Evolutionary conservation across 2,329 filamentous ascomycete species (phyloP), one percentile per base, ranked within the genome.

Genomic region (Colletotrichum cuscutae): DNA sequence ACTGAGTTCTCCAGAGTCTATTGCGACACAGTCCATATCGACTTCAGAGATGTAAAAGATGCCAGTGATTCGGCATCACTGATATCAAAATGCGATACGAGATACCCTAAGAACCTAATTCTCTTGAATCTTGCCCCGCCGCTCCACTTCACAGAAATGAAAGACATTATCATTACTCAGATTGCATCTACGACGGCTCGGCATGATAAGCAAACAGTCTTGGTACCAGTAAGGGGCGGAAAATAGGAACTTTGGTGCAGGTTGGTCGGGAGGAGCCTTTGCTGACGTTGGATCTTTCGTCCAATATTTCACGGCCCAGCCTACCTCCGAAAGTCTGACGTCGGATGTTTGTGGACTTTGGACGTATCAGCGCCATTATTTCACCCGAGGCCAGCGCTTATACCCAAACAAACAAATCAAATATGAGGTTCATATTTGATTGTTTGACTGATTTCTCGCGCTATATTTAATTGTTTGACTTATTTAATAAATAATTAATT

Each of bases 211-310:
- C 11, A 22, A 22, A 46, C 13, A 1, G n/a, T 53, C 15, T 28
- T 35, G 42, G 57, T 19, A 7, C 19, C n/a, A 24, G 32, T 49
- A n/a, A 19, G 26, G 15, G 19, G 13, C 19, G n/a, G 19, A 13
- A 11, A 19, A n/a, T 26, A 22, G 2, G 49, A 12, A 11, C 6
- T 26, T 32, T 5, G 19, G 42, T 9, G 15, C 35, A 26, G 11
- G 9, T 24, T 30, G 26, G 11, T 28, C 24, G 54, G 54, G 54
- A 26, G 22, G 12, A 30, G 22, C 54, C 22, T 15, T 22, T 12
- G 64, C 64, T 68, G 13, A 71, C 64, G 64, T 71, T 49, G 61
- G 28, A 62, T 35, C 7, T 54, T 46, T n/a, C 24, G 52, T 35
- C 32, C 13, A 26, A 30, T 30, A 8, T 11, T 28, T 26, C 24